A percentile compares a stretch with the other conserved stretches of the same genome.
Evolutionary conservation across 148 eudicot species (phyloP).

Genomic region (Nepenthes mirabilis): DNA sequence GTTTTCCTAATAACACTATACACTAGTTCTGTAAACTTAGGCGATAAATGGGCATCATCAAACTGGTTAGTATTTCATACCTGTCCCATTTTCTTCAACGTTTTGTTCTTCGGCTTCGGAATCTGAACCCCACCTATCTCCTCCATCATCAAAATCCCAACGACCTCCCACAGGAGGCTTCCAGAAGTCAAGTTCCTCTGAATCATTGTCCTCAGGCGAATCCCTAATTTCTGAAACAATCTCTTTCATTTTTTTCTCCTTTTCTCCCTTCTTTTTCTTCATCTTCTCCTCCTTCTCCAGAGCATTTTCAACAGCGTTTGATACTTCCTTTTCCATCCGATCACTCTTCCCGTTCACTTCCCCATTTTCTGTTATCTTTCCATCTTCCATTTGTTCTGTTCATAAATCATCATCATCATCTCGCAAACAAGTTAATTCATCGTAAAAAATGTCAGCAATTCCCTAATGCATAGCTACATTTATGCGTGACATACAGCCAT

Average conservation of each 20-base stretch:
- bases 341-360: constrained; percentile 12
- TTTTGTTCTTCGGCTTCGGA: constrained; percentile 37
- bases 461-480: no score
- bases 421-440: no score
- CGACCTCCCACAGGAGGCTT: constrained; percentile 65
- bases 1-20: no score
- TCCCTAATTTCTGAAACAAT: constrained; percentile 29
- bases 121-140: constrained; percentile 77
- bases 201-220: constrained; percentile 32
- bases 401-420: neutral
- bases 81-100: constrained; percentile 26
- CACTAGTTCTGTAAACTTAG: no score
- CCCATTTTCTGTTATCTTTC: constrained; percentile 18
- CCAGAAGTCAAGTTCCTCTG: constrained; percentile 69
- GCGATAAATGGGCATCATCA: neutral
- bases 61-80: neutral
- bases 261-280: constrained; percentile 15
- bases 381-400: constrained; percentile 71
- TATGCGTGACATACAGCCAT: no score
- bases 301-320: constrained; percentile 17
- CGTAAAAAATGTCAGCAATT: no score
- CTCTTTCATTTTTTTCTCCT: constrained; percentile 24
- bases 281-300: constrained; percentile 28
- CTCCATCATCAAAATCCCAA: constrained; percentile 83
- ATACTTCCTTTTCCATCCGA: constrained; percentile 15